Evolutionary conservation across 73 alveolate species (phyloP), one percentile per base, ranked within the genome.

Genomic region (Urostyla sp.): DNA sequence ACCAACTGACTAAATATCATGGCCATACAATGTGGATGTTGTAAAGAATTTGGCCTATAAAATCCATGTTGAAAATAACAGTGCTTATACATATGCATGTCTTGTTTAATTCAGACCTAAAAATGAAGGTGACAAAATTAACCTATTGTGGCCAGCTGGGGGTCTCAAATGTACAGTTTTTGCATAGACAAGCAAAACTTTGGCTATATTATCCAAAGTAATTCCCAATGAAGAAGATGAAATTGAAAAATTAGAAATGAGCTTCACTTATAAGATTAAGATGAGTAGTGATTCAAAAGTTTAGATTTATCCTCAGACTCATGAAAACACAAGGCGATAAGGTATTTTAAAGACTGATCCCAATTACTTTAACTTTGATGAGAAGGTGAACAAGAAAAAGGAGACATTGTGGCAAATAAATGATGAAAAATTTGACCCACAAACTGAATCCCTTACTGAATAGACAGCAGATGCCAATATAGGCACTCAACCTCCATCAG

Each of bases 131-230:
- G 34, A 60, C 20, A 30, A 60, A 23, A 8, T 15, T 21, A 31
- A 60, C 35, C 11, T 35, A 6, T 35, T 60, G 36, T 35, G n/a
- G 18, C 77, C 77, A 11, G 36, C 28, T 11, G 77, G 77, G 36
- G 49, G 61, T 15, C 15, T 60, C 37, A 35, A 60, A 24, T 10
- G n/a, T 23, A 21, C 8, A 4, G 49, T 60, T 26, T 21, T 32
- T 20, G 30, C 77, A 8, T 32, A 26, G 13, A 53, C 28, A 36
- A 34, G 35, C 4, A 60, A 60, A 24, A 60, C 77, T 36, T 20
- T 60, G 31, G 21, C 36, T 3, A 11, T 60, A 32, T 31, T 60
- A 20, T 30, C 28, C 10, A 60, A 60, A 30, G 3, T 31, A 20
- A 46, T 16, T 18, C 72, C 72, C 6, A 20, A 11, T 55, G 10